A percentile compares a stretch with the other conserved stretches of the same genome.
phyloP scores from a whole-genome alignment of 139 green algal species.

The Picochlorum sp. region DNA sequence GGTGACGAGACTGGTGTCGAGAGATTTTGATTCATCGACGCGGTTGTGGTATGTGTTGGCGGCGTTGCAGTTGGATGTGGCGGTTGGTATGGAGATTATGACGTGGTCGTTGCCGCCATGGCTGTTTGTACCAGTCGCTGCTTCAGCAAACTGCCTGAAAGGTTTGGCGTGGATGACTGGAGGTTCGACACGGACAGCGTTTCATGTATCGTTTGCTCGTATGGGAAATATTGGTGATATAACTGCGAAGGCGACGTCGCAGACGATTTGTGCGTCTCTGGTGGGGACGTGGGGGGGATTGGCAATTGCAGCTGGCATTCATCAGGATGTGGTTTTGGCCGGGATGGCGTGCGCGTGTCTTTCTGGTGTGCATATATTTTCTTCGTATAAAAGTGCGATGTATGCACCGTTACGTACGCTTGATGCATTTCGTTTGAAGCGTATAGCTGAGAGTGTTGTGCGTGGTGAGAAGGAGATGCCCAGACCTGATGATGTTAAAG shows the following conservation, averaged over 20 bases:
- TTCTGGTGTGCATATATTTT: slow-evolving; percentile 24
- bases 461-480: background rate
- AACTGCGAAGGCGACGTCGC: slow-evolving; percentile 48
- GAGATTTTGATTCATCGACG: slow-evolving; percentile 65
- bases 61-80: slow-evolving; percentile 25
- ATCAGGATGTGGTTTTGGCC: slow-evolving; percentile 7
- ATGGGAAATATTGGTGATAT: slow-evolving; percentile 65
- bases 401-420: slow-evolving; percentile 56
- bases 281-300: slow-evolving; percentile 41
- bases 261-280: slow-evolving; percentile 61
- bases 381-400: slow-evolving; percentile 10
- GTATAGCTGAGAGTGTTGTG: background rate
- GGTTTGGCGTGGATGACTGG: slow-evolving; percentile 61
- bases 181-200: slow-evolving; percentile 49
- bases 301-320: slow-evolving; percentile 11
- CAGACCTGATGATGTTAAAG: background rate
- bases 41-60: slow-evolving; percentile 44
- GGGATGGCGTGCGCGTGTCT: slow-evolving; percentile 16
- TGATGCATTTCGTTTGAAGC: slow-evolving; percentile 35
- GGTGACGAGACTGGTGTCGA: slow-evolving; percentile 57
- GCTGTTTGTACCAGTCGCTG: slow-evolving; percentile 51
- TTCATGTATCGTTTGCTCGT: slow-evolving; percentile 57
- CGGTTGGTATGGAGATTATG: slow-evolving; percentile 44
- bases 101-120: slow-evolving; percentile 39
- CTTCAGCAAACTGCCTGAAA: slow-evolving; percentile 59